A percentile compares a stretch with the other conserved stretches of the same genome.
Conservation (phyloP, 306 rosid species). For the Abrus precatorius region DNA sequence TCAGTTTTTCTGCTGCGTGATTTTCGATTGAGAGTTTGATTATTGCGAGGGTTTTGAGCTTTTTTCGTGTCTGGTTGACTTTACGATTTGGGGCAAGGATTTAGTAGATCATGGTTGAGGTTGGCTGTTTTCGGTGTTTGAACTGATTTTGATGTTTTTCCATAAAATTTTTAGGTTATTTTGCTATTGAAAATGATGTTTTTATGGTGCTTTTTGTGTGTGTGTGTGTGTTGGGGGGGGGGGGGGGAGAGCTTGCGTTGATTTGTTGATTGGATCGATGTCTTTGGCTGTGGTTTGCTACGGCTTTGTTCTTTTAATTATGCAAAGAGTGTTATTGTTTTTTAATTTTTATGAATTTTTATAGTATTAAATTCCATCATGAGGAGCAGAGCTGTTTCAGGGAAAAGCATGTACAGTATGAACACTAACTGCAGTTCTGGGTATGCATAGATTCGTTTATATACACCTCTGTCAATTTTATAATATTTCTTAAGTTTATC, state of each 20-base stretch:
- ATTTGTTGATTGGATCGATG: slow-evolving; percentile 4
- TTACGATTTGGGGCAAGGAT: slow-evolving; percentile 13
- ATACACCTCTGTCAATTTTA: not conserved
- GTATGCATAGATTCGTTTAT: slow-evolving; percentile 47
- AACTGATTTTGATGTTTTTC: not conserved
- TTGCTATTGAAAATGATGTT: too few relatives aligned
- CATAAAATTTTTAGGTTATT: not conserved
- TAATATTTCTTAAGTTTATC: not conserved
- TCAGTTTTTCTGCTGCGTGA: not conserved
- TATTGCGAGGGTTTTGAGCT: not conserved
- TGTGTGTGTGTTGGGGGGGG: too few relatives aligned
- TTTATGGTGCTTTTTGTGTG: too few relatives aligned
- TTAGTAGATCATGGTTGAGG: slow-evolving; percentile 47
- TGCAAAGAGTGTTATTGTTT: not conserved
- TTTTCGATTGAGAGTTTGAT: not conserved
- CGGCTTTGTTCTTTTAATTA: not conserved
- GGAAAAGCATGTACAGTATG: slow-evolving; percentile 52
- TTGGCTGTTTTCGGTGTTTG: slow-evolving; percentile 5
- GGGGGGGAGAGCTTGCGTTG: not conserved
- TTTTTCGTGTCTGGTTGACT: not conserved
- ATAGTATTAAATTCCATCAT: slow-evolving; percentile 40
- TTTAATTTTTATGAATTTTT: slow-evolving; percentile 10
- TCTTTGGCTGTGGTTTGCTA: slow-evolving; percentile 22
- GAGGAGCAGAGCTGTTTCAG: slow-evolving; percentile 54
- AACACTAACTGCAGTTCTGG: slow-evolving; percentile 45